Evolutionary conservation across 345 rosid genomes (phyloP), one percentile per base, ranked within the genome.

Genomic region (Draba incana): DNA sequence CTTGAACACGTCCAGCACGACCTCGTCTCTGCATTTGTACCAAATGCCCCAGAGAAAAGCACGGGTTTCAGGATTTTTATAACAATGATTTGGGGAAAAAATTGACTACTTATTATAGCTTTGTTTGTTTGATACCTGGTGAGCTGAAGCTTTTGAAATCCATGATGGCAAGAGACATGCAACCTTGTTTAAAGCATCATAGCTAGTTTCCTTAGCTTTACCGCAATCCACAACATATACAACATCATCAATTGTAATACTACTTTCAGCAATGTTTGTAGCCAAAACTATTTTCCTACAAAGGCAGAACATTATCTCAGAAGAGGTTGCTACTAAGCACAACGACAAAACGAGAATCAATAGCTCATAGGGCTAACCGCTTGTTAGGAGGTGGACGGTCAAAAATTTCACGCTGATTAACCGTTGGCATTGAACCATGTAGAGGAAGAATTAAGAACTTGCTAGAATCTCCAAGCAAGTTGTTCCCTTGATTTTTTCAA

Each of bases 1-100:
- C 88, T 77, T 88, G 96, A 57, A 93, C 92, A 72, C 96, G 98
- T 46, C 98, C 98, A 68, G 98, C 97, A 78, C 98, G 97, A 46
- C 98, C 98, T 61, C 97, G 83, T 75, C 98, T 84, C 98, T 93
- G 59, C 46, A 75, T 53, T 62, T 51, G 43, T 51, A 64, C 30
- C 62, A 70, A 30, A 60, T 4, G 56, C 31, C 27, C 52, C 59
- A 74, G 74, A 44, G 28, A 66, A 64, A 27, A 60, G 62, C 9
- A 7, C 13, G 0, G 13, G 35, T 47, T 62, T 10, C 28, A 77
- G 10, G 20, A 66, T 41, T 38, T 56, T 47, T 24, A 31, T 15
- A 45, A 53, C 14, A 65, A 48, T 50, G 27, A 58, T 23, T 20
- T 20, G 20, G 20, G 20, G 20, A 20, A 20, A 20, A 20, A 20